phyloP scores from a whole-genome alignment of 192 early-diverging fungal species.

The Rhizophagus prolifer region DNA sequence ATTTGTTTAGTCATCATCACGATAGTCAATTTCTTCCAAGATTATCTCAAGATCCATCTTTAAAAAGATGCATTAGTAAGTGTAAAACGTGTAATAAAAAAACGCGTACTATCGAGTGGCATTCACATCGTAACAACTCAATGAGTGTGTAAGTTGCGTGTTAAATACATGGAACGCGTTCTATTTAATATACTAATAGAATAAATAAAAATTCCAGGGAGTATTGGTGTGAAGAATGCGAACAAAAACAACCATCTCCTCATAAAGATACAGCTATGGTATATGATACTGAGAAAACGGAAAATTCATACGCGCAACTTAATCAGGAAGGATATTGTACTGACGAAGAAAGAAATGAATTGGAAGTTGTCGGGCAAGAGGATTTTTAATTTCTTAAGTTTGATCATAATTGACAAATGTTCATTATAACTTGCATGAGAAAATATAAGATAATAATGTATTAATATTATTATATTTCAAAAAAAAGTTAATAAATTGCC shows the following conservation, averaged over 20 bases:
- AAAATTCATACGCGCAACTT: background rate
- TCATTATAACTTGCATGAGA: too few species aligned
- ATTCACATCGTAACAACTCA: background rate
- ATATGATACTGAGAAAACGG: background rate
- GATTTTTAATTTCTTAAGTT: background rate
- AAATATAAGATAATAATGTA: background rate
- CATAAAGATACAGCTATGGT: background rate
- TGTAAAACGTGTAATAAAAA: background rate
- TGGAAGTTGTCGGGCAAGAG: background rate
- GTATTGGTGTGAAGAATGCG: background rate
- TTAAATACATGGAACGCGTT: background rate
- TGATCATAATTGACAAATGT: too few species aligned
- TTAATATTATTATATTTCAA: background rate
- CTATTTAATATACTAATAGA: background rate
- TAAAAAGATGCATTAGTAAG: background rate
- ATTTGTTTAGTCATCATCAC: background rate
- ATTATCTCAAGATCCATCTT: background rate
- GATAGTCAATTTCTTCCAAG: background rate
- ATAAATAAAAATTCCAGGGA: background rate
- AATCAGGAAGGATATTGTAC: background rate
- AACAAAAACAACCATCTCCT: background rate
- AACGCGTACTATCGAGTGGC: background rate
- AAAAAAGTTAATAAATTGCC: too few species aligned
- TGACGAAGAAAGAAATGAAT: background rate
- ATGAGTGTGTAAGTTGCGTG: background rate